These are phyloP conservation scores for Dendrostoma leiphaemia DNA, from an alignment of 2,329 filamentous ascomycete species.

Conservation along the genomic window DNA sequence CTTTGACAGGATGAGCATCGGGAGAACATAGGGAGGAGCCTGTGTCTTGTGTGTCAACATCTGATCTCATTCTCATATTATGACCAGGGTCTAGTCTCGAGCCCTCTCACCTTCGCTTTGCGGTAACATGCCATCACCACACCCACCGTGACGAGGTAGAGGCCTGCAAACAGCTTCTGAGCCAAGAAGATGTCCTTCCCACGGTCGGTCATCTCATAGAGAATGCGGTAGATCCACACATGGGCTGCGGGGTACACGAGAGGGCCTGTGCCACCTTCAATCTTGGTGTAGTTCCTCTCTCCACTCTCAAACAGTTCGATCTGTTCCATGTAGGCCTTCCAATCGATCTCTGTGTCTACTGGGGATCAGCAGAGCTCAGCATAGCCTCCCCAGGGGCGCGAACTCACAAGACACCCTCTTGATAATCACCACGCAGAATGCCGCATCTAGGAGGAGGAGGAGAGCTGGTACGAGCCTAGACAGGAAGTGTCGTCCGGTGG, in stretches of 20 bases:
- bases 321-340: constrained; percentile 96
- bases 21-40: constrained; percentile 84
- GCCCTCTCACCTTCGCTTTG: constrained; percentile 59
- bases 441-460: constrained; percentile 67
- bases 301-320: constrained; percentile 75
- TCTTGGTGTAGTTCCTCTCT: constrained; percentile 83
- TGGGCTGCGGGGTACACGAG: constrained; percentile 94
- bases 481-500: constrained; percentile 47
- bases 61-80: not conserved
- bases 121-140: constrained; percentile 83
- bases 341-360: constrained; percentile 93
- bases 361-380: not conserved
- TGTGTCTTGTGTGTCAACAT: constrained; percentile 29
- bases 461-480: constrained; percentile 53
- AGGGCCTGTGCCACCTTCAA: constrained; percentile 86
- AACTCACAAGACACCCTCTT: constrained; percentile 78
- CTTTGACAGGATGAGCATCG: constrained; percentile 84
- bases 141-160: constrained; percentile 75
- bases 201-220: constrained; percentile 75
- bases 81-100: not conserved
- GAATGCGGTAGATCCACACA: constrained; percentile 81
- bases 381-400: too few species aligned
- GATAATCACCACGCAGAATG: constrained; percentile 72
- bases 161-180: constrained; percentile 76
- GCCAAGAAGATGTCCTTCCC: constrained; percentile 75